phyloP scores from a whole-genome alignment of 805 yeast species.

The Candida sakaeoensis region DNA sequence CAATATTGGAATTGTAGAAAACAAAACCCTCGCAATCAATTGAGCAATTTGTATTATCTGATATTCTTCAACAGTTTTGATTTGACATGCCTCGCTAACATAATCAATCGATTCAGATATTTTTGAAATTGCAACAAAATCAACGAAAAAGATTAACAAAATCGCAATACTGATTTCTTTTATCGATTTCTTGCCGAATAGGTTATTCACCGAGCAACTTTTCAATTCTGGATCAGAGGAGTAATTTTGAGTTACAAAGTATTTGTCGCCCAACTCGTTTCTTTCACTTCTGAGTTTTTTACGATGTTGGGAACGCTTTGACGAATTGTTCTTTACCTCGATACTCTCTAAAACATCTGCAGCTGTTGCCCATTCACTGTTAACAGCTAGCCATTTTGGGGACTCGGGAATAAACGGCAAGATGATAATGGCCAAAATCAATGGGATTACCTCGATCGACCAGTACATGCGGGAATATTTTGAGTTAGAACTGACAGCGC shows the following conservation, averaged over 20 bases:
- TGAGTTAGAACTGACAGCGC: background rate
- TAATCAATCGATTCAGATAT: slow-evolving; percentile 43
- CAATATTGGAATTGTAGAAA: slow-evolving; percentile 43
- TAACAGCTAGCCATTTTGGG: slow-evolving; percentile 27
- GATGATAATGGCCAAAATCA: slow-evolving; percentile 16
- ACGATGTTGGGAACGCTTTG: slow-evolving; percentile 15
- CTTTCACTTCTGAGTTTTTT: slow-evolving; percentile 10
- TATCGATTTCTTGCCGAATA: slow-evolving; percentile 30
- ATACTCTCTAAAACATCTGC: slow-evolving; percentile 15
- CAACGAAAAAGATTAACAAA: slow-evolving; percentile 38
- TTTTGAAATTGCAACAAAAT: slow-evolving; percentile 42
- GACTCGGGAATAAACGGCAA: slow-evolving; percentile 27
- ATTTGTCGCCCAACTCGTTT: slow-evolving; percentile 15
- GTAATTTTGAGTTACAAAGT: slow-evolving; percentile 22
- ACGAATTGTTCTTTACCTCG: slow-evolving; percentile 4
- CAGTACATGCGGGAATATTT: slow-evolving; percentile 13
- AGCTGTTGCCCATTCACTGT: slow-evolving; percentile 35
- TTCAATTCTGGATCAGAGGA: slow-evolving; percentile 17
- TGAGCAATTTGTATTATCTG: slow-evolving; percentile 11
- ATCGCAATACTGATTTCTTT: slow-evolving; percentile 36
- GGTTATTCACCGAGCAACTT: slow-evolving; percentile 23
- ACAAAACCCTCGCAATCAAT: slow-evolving; percentile 36
- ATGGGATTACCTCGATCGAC: slow-evolving; percentile 19
- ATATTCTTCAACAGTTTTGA: slow-evolving; percentile 20
- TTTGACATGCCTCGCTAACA: slow-evolving; percentile 48